A percentile compares a stretch with the other conserved stretches of the same genome.
Evolutionary conservation across 2,329 filamentous ascomycete species (phyloP).

Genomic region (Diaporthe helianthi): DNA sequence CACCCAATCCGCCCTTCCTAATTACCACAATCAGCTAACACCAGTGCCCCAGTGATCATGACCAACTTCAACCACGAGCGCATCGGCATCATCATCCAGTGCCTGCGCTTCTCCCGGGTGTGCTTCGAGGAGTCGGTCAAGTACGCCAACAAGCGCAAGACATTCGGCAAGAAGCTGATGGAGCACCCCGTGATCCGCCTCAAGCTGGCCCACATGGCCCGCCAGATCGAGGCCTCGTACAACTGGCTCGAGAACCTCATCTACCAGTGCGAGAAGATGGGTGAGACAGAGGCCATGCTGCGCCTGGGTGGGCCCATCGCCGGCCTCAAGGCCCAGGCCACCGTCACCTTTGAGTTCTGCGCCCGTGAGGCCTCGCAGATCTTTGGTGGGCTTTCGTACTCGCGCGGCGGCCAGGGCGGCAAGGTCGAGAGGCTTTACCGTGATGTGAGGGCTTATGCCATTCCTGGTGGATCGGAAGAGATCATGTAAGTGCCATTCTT

Average conservation of each 20-base stretch:
- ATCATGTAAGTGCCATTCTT: slow-evolving; percentile 70
- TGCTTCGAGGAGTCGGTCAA: slow-evolving; percentile 97
- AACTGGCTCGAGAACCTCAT: slow-evolving; percentile 96
- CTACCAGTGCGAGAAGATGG: slow-evolving; percentile 92
- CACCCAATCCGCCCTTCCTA: neutral
- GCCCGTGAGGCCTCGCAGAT: slow-evolving; percentile 96
- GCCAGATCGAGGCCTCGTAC: slow-evolving; percentile 96
- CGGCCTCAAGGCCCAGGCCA: slow-evolving; percentile 90
- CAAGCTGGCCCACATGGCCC: slow-evolving; percentile 97
- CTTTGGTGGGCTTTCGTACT: slow-evolving; percentile 93
- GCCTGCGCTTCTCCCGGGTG: slow-evolving; percentile 90
- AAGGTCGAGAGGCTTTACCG: slow-evolving; percentile 95
- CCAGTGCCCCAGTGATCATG: slow-evolving; percentile 77
- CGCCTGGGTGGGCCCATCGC: slow-evolving; percentile 95
- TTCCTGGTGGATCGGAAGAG: slow-evolving; percentile 79
- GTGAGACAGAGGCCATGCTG: slow-evolving; percentile 93
- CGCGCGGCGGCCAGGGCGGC: slow-evolving; percentile 88
- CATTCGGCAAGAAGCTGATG: slow-evolving; percentile 95
- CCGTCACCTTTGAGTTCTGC: slow-evolving; percentile 96
- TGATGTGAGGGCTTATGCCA: slow-evolving; percentile 94
- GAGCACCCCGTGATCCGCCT: slow-evolving; percentile 97
- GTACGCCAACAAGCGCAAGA: slow-evolving; percentile 96
- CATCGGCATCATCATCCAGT: slow-evolving; percentile 98
- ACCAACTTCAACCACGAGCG: slow-evolving; percentile 99
- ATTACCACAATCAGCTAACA: slow-evolving; percentile 28